Evolutionary conservation across 495 filamentous ascomycete genomes (phyloP).

Genomic region (Daldinia vernicosa): DNA sequence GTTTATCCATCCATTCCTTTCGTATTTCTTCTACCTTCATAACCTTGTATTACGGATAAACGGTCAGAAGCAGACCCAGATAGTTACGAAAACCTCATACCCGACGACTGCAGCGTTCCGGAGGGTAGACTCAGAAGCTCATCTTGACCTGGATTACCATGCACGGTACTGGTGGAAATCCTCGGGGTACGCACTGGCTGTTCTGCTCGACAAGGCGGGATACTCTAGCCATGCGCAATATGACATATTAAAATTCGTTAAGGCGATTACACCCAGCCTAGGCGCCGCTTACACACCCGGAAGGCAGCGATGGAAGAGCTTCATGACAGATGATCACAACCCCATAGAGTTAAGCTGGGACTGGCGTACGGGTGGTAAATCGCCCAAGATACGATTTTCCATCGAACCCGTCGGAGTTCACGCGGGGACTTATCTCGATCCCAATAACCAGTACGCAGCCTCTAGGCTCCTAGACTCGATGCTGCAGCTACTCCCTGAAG

Average conservation of each 20-base stretch:
- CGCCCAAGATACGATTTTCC: constrained; percentile 5
- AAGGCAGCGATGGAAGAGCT: not conserved
- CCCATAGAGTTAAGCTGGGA: constrained; percentile 22
- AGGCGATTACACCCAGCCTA: not conserved
- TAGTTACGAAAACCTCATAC: not conserved
- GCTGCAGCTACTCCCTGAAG: not conserved
- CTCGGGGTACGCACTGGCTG: not conserved
- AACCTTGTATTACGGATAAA: not conserved
- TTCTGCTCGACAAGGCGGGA: not conserved
- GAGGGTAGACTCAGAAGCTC: not conserved
- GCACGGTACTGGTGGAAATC: not conserved
- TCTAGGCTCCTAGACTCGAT: not conserved
- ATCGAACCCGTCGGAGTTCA: constrained; percentile 10
- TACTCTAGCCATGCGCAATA: constrained; percentile 2
- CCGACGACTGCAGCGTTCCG: not conserved
- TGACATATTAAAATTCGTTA: not conserved
- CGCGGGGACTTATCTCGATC: not conserved
- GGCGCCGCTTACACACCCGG: not conserved
- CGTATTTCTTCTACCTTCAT: not conserved
- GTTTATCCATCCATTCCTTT: not conserved
- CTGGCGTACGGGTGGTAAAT: not conserved
- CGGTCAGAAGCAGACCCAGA: not conserved
- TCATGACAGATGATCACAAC: constrained; percentile 14
- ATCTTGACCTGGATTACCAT: not conserved
- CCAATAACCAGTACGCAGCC: not conserved